Base-by-base conservation (phyloP, 768 basidiomycete genomes). In the Sutorius australiensis region DNA sequence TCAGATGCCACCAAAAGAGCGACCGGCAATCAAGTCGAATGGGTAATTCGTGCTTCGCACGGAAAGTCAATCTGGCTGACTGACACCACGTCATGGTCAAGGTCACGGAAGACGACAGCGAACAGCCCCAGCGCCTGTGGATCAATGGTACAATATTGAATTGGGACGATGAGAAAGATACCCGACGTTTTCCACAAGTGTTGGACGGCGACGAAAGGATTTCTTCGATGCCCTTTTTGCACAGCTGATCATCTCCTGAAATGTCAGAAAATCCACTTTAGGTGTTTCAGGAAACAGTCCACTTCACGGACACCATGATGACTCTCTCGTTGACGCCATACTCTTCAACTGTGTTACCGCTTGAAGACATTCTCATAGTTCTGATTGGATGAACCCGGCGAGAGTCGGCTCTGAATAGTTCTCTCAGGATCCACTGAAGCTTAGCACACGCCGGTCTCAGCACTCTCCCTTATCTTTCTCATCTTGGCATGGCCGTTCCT, bases 11-110 rank as follows among this genome's bases (percentile, higher is more conserved):
- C 41, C 41, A 39, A 16, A 43, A n/a, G 36, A 30, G n/a, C 39
- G 14, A 33, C 30, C 50, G 21, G 49, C 47, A 33, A 58, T 58
- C 55, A 46, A 41, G 52, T 40, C 16, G 33, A 34, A 37, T 46
- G 27, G 46, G 27, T 44, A 37, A 34, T 21, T 30, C 31, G 5
- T 17, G 30, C 16, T 51, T 50, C 32, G 33, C 37, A 53, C 38
- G 30, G 5, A 50, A 53, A 44, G 45, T 42, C 41, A 32, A 43
- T 38, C 48, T 48, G 17, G 36, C 43, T 49, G 33, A 13, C 48
- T 24, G 24, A 24, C 24, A 24, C 24, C 24, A 24, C 24, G 24
- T 24, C 24, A 24, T 24, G 24, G 24, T 4, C 24, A 24, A 30
- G 39, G 39, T 42, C 37, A 24, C 28, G 13, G 37, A 38, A 32